These are phyloP conservation scores for Kazachstania viticola DNA, from an alignment of 805 yeast species.

Conservation along the genomic window DNA sequence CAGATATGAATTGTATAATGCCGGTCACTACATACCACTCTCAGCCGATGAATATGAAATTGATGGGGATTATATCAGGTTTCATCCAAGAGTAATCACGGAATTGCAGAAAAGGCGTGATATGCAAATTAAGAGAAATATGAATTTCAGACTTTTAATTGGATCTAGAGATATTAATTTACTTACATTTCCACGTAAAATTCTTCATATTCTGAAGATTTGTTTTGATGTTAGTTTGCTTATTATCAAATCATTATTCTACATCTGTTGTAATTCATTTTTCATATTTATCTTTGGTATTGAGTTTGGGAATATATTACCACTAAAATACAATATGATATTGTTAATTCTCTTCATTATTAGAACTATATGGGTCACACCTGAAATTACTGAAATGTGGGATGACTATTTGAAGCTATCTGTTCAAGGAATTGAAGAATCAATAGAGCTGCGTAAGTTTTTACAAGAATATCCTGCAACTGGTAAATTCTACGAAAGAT, in stretches of 20 bases:
- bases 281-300: background rate
- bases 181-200: too few species aligned
- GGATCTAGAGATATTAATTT: too few species aligned
- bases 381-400: background rate
- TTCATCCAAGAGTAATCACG: background rate
- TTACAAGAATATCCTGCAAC: too few species aligned
- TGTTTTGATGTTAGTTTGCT: too few species aligned
- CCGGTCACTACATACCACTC: conserved; percentile 4
- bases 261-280: background rate
- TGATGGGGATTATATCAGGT: background rate
- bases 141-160: too few species aligned
- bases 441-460: too few species aligned
- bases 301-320: background rate
- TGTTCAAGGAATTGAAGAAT: too few species aligned
- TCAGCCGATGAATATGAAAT: conserved; percentile 1
- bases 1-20: conserved; percentile 1
- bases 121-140: background rate
- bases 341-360: background rate
- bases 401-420: background rate
- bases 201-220: too few species aligned
- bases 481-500: too few species aligned
- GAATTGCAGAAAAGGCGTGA: background rate
- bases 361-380: background rate
- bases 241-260: too few species aligned
- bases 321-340: background rate